These are phyloP conservation scores for Kwoniella bestiolae DNA, from an alignment of 768 basidiomycete genomes.

Conservation along the genomic window DNA sequence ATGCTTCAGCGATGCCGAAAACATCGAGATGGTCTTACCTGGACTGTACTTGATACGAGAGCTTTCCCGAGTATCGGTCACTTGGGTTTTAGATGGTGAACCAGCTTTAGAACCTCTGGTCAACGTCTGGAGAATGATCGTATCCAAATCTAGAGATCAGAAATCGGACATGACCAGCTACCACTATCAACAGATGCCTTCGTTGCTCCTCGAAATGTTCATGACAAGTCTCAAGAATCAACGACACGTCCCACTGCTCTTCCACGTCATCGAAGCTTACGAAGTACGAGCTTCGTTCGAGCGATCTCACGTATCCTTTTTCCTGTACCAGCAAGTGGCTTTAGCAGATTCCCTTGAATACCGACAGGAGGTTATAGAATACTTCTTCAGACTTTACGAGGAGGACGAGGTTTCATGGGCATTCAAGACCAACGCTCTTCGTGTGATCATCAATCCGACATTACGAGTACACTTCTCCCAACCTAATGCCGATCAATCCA, in stretches of 20 bases:
- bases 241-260: constrained; percentile 84
- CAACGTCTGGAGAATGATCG: constrained; percentile 68
- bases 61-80: constrained; percentile 67
- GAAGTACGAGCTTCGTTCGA: constrained; percentile 81
- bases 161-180: constrained; percentile 44
- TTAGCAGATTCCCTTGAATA: constrained; percentile 67
- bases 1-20: constrained; percentile 53
- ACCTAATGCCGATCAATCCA: constrained; percentile 62
- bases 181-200: constrained; percentile 58
- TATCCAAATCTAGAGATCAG: constrained; percentile 39
- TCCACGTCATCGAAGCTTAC: constrained; percentile 82
- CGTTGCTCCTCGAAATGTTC: constrained; percentile 76
- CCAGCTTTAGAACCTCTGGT: constrained; percentile 71
- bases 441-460: constrained; percentile 83
- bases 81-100: constrained; percentile 71
- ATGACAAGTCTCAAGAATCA: constrained; percentile 64
- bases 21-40: constrained; percentile 67
- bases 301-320: constrained; percentile 73
- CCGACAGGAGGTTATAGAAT: constrained; percentile 79
- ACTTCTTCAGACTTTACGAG: constrained; percentile 84
- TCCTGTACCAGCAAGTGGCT: constrained; percentile 84
- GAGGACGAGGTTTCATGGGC: constrained; percentile 67
- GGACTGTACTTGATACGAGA: constrained; percentile 79
- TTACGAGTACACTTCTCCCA: constrained; percentile 75
- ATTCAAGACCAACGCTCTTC: constrained; percentile 70